Percentiles rank a stretch among this genome's conserved stretches.
phyloP scores from a whole-genome alignment of 352 stramenopile genomes.

The Poterioochromonas sp. region DNA sequence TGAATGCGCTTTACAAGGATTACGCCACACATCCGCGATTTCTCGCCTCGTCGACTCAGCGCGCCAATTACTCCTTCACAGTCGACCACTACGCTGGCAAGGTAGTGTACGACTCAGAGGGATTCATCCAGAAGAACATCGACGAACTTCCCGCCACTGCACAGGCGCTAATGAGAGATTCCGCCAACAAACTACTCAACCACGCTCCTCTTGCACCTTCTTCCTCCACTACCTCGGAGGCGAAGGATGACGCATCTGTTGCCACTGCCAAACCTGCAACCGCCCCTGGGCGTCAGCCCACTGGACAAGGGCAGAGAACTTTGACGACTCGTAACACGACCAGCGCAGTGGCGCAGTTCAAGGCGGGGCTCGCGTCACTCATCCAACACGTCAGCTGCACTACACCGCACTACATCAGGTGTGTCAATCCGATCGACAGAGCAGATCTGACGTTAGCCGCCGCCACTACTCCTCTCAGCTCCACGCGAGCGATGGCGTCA shows the following conservation, averaged over 20 bases:
- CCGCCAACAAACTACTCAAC: too few relatives aligned
- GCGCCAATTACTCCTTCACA: neutral
- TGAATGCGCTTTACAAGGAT: constrained; percentile 9
- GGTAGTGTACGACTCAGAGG: constrained; percentile 79
- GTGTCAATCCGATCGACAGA: neutral
- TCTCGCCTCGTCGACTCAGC: constrained; percentile 14
- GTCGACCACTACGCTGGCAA: constrained; percentile 55
- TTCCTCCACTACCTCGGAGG: too few relatives aligned
- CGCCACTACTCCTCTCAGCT: too few relatives aligned
- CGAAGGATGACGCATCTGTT: too few relatives aligned
- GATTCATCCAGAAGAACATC: constrained; percentile 96
- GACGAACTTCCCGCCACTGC: constrained; percentile 80
- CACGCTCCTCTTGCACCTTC: too few relatives aligned
- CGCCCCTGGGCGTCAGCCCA: too few relatives aligned
- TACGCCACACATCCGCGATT: neutral
- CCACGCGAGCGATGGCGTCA: too few relatives aligned
- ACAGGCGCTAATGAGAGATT: too few relatives aligned
- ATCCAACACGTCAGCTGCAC: neutral
- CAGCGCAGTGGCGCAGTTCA: neutral
- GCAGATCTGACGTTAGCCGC: too few relatives aligned
- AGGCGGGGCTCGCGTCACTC: neutral
- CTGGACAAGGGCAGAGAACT: too few relatives aligned
- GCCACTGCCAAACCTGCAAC: too few relatives aligned
- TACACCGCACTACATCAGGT: neutral
- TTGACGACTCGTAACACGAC: neutral